phyloP scores from a whole-genome alignment of 2,329 filamentous ascomycete genomes.

The Colletotrichum spaethianum region DNA sequence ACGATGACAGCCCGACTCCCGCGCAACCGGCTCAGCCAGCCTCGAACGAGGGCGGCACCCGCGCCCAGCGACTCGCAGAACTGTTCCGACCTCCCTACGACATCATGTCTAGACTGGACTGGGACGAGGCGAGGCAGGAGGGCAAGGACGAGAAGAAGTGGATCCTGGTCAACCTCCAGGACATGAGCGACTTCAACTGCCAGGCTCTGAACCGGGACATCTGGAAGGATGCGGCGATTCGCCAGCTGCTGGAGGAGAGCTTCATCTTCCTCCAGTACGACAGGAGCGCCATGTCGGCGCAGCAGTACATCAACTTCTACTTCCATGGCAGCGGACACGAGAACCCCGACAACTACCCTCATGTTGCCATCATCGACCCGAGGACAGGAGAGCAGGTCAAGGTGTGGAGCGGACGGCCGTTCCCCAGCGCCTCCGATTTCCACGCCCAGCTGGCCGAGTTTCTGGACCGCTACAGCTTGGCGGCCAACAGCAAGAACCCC shows the following conservation, averaged over 20 bases:
- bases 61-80: slow-evolving; percentile 86
- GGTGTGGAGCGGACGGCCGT: slow-evolving; percentile 89
- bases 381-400: slow-evolving; percentile 98
- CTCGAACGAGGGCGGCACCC: slow-evolving; percentile 67
- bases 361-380: slow-evolving; percentile 96
- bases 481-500: slow-evolving; percentile 90
- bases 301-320: slow-evolving; percentile 92
- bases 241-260: slow-evolving; percentile 87
- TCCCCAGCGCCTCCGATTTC: slow-evolving; percentile 83
- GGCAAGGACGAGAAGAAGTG: slow-evolving; percentile 93
- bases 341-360: slow-evolving; percentile 90
- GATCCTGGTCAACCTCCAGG: slow-evolving; percentile 96
- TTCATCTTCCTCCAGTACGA: slow-evolving; percentile 97
- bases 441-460: slow-evolving; percentile 95
- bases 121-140: slow-evolving; percentile 86
- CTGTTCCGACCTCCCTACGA: slow-evolving; percentile 95
- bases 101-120: slow-evolving; percentile 82
- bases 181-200: slow-evolving; percentile 93
- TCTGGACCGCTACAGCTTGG: slow-evolving; percentile 95
- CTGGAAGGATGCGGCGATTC: slow-evolving; percentile 89
- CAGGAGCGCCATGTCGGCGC: slow-evolving; percentile 84
- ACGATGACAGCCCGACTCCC: slow-evolving; percentile 44
- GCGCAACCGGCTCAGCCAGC: slow-evolving; percentile 41
- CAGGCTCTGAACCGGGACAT: slow-evolving; percentile 94
- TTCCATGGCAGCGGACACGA: slow-evolving; percentile 80